Conservation (phyloP, 1,284 basidiomycete genomes). For the Apiotrichum brassicae region DNA sequence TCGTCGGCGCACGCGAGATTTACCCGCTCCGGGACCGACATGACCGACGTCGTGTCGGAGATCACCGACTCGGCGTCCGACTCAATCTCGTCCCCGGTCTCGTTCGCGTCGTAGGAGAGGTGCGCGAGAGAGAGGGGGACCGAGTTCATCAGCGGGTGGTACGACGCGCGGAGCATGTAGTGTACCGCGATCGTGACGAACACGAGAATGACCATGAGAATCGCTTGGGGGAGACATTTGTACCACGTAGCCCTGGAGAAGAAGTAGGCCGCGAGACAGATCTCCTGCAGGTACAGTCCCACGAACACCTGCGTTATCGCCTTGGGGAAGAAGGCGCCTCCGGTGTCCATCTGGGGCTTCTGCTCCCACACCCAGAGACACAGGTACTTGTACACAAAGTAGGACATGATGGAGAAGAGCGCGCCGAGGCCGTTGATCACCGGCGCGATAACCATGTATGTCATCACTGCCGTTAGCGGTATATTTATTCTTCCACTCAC, state of each 20-base stretch:
- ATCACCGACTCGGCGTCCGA: too few species aligned
- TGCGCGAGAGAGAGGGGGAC: conserved; percentile 74
- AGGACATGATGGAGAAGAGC: conserved; percentile 76
- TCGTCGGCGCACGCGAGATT: background rate
- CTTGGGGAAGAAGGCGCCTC: conserved; percentile 91
- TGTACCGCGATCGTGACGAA: conserved; percentile 70
- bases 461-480: conserved; percentile 49
- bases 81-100: background rate
- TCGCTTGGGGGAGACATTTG: conserved; percentile 64
- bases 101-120: conserved; percentile 49
- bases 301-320: conserved; percentile 89
- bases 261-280: conserved; percentile 79
- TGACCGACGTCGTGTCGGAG: too few species aligned
- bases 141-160: conserved; percentile 52
- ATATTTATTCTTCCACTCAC: conserved; percentile 51
- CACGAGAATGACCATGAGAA: conserved; percentile 76
- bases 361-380: conserved; percentile 74
- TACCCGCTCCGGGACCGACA: too few species aligned
- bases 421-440: conserved; percentile 87
- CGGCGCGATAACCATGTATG: conserved; percentile 87
- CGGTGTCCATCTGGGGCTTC: conserved; percentile 69
- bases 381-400: conserved; percentile 79
- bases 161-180: conserved; percentile 59
- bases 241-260: too few species aligned
- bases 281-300: conserved; percentile 75